Evolutionary conservation across 2,329 filamentous ascomycete species (phyloP).

Genomic region (Arthrocladium fulminans): DNA sequence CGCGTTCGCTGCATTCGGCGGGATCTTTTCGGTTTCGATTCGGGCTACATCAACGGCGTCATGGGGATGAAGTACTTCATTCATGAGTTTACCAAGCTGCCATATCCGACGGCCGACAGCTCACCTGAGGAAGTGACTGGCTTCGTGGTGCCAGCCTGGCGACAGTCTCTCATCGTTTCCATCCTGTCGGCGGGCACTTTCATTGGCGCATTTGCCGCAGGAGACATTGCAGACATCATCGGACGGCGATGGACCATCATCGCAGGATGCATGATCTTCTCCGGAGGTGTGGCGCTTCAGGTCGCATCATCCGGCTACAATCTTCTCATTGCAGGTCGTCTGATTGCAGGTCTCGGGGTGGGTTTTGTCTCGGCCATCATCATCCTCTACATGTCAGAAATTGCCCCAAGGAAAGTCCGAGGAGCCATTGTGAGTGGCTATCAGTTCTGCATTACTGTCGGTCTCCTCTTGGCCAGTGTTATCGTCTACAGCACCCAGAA

Average conservation of each 20-base stretch:
- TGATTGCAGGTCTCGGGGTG: conserved; percentile 75
- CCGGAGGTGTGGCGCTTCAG: conserved; percentile 58
- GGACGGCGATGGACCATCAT: conserved; percentile 63
- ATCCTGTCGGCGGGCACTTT: conserved; percentile 73
- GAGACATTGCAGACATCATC: conserved; percentile 65
- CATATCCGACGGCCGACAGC: no score
- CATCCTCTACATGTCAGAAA: conserved; percentile 86
- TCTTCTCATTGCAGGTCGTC: conserved; percentile 75
- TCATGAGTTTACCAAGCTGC: conserved; percentile 25
- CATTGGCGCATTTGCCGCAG: conserved; percentile 69
- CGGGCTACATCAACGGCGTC: conserved; percentile 47
- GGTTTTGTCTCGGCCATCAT: conserved; percentile 85
- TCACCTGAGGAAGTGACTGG: no score
- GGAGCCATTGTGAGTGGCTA: conserved; percentile 49
- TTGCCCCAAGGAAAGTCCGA: conserved; percentile 41
- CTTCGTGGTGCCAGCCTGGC: conserved; percentile 20
- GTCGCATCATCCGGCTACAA: conserved; percentile 47
- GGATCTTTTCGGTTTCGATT: conserved; percentile 55
- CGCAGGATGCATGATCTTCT: conserved; percentile 46
- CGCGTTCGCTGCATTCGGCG: conserved; percentile 53
- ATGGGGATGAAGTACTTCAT: conserved; percentile 45
- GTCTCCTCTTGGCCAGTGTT: conserved; percentile 58
- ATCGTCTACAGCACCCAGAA: conserved; percentile 58
- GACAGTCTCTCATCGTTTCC: conserved; percentile 59
- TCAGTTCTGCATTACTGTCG: conserved; percentile 64